A percentile compares a stretch with the other conserved stretches of the same genome.
Evolutionary conservation across 2,329 filamentous ascomycete species (phyloP).

Genomic region (Fusarium sp.): DNA sequence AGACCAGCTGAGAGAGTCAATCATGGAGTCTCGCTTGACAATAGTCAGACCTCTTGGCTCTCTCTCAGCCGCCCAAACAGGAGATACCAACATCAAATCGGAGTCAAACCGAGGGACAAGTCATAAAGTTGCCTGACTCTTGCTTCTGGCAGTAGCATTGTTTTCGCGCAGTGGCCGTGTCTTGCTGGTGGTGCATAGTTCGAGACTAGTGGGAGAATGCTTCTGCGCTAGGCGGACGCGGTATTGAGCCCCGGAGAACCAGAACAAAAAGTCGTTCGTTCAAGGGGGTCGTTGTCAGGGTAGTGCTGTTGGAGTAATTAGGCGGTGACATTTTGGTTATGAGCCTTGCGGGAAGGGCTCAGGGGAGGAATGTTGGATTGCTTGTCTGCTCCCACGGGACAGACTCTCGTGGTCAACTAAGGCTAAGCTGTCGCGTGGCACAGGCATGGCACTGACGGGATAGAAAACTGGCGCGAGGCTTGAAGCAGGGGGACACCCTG

Average conservation of each 20-base stretch:
- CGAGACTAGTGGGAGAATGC: constrained; percentile 20
- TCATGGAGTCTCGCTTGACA: background rate
- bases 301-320: constrained; percentile 14
- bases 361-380: background rate
- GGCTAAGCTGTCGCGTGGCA: constrained; percentile 36
- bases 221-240: constrained; percentile 33
- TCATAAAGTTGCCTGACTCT: background rate
- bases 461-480: constrained; percentile 5
- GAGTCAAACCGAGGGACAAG: background rate
- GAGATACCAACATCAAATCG: background rate
- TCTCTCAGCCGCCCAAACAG: background rate
- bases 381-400: background rate
- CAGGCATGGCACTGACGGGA: constrained; percentile 39
- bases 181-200: constrained; percentile 14
- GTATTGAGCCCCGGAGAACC: constrained; percentile 27
- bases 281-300: constrained; percentile 8
- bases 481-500: constrained; percentile 12
- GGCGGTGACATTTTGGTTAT: constrained; percentile 23
- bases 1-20: background rate
- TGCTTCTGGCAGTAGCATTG: background rate
- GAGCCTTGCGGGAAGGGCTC: background rate
- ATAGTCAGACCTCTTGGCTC: background rate
- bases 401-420: background rate
- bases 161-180: background rate
- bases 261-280: constrained; percentile 25